These are phyloP conservation scores for Calonectria leucothoes DNA, from an alignment of 2,329 filamentous ascomycete species.

Conservation along the genomic window DNA sequence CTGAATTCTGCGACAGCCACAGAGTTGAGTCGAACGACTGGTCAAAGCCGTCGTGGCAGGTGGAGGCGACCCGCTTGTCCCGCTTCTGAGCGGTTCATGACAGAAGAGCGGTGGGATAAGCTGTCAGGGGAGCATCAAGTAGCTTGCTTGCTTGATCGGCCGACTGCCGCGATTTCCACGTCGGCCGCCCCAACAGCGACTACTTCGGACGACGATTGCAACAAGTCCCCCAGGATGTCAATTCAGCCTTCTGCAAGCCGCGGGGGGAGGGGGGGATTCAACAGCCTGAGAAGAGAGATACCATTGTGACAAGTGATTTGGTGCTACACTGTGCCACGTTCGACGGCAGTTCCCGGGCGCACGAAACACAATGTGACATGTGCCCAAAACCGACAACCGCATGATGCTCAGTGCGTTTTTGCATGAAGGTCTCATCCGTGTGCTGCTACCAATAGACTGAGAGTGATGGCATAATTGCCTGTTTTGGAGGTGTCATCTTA, in stretches of 20 bases:
- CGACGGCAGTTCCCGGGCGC: slow-evolving; percentile 5
- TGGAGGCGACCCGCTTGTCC: slow-evolving; percentile 21
- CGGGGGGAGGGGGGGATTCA: background rate
- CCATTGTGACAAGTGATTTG: background rate
- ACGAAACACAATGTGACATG: slow-evolving; percentile 3
- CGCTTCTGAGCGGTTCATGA: background rate
- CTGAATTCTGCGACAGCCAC: slow-evolving; percentile 19
- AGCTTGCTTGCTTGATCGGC: background rate
- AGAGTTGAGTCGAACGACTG: slow-evolving; percentile 16
- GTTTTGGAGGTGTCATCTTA: background rate
- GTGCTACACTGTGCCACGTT: background rate
- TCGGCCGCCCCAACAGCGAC: background rate
- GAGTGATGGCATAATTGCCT: background rate
- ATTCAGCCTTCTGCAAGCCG: background rate
- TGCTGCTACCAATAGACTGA: background rate
- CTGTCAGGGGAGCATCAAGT: background rate
- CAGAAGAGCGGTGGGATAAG: slow-evolving; percentile 11
- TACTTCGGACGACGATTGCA: background rate
- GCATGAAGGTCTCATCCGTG: background rate
- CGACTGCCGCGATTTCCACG: background rate
- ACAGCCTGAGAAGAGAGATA: background rate
- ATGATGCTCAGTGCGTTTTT: background rate
- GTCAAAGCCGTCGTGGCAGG: slow-evolving; percentile 21
- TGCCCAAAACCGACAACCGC: background rate
- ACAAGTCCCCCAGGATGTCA: background rate